These are phyloP conservation scores for Hanseniaspora clermontiae DNA, from an alignment of 805 yeast genomes.

Conservation along the genomic window DNA sequence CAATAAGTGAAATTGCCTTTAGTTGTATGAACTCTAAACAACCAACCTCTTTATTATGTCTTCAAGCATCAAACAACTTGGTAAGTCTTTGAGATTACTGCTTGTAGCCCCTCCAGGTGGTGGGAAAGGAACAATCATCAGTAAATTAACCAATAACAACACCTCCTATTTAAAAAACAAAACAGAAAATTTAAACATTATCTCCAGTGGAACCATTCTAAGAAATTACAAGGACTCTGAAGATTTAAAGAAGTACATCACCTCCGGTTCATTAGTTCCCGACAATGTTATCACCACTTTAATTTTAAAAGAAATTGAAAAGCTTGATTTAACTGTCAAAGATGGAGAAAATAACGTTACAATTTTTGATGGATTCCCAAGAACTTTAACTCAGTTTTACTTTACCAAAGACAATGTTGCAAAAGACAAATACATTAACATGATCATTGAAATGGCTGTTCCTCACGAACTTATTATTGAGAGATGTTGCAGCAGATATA, in stretches of 20 bases:
- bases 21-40: too few species aligned
- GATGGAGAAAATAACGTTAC: conserved; percentile 27
- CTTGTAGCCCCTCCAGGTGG: conserved; percentile 91
- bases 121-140: conserved; percentile 85
- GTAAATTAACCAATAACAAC: conserved; percentile 38
- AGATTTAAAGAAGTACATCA: conserved; percentile 43
- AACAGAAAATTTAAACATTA: conserved; percentile 24
- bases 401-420: conserved; percentile 38
- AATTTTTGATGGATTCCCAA: conserved; percentile 81
- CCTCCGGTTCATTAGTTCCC: conserved; percentile 58
- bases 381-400: conserved; percentile 63
- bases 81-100: conserved; percentile 47
- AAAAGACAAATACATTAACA: conserved; percentile 37
- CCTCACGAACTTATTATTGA: conserved; percentile 73
- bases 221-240: conserved; percentile 49
- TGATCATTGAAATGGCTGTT: conserved; percentile 78
- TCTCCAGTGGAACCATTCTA: conserved; percentile 77
- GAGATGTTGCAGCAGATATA: conserved; percentile 74
- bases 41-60: neutral
- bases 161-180: neutral
- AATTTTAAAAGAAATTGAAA: conserved; percentile 27
- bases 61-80: neutral
- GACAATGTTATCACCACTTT: conserved; percentile 53
- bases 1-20: too few species aligned
- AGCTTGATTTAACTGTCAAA: conserved; percentile 31